Percentiles rank a stretch among this genome's conserved stretches.
These are phyloP conservation scores for Lachnellula arida DNA, from an alignment of 2,329 filamentous ascomycete species.

Conservation along the genomic window DNA sequence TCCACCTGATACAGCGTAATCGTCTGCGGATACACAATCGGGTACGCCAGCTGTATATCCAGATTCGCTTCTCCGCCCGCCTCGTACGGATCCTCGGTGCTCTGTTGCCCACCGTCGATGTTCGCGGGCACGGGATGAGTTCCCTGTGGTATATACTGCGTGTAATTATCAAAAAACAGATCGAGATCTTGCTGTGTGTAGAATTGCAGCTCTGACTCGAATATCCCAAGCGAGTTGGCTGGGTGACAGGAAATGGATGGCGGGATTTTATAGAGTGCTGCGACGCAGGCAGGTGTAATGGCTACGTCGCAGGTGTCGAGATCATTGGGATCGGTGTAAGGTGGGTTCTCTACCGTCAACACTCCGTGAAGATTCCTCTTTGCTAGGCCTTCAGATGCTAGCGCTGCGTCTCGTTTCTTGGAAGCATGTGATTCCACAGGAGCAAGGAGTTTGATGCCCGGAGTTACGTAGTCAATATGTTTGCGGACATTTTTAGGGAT, in stretches of 20 bases:
- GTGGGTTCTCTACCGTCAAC: not conserved
- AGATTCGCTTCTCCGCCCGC: slow-evolving; percentile 33
- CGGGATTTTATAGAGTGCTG: slow-evolving; percentile 34
- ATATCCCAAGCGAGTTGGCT: slow-evolving; percentile 35
- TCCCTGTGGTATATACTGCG: slow-evolving; percentile 25
- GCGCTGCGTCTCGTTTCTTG: slow-evolving; percentile 6
- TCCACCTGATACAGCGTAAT: slow-evolving; percentile 36
- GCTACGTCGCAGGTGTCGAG: slow-evolving; percentile 29
- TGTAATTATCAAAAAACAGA: slow-evolving; percentile 31
- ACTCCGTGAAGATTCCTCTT: slow-evolving; percentile 8
- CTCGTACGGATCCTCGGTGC: slow-evolving; percentile 20
- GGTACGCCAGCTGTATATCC: slow-evolving; percentile 34
- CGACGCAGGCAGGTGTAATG: slow-evolving; percentile 26
- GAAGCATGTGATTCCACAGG: slow-evolving; percentile 34
- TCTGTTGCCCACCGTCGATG: slow-evolving; percentile 36
- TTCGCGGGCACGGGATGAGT: slow-evolving; percentile 30
- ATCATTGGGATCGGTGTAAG: slow-evolving; percentile 38
- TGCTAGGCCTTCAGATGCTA: not conserved
- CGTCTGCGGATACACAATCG: slow-evolving; percentile 30
- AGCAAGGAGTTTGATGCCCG: slow-evolving; percentile 37
- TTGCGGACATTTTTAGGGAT: slow-evolving; percentile 42
- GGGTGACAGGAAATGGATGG: slow-evolving; percentile 8
- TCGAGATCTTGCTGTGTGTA: slow-evolving; percentile 36
- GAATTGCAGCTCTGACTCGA: slow-evolving; percentile 34
- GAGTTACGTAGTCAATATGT: slow-evolving; percentile 49